Evolutionary conservation across 768 basidiomycete species (phyloP).

Genomic region (Trametes maxima): DNA sequence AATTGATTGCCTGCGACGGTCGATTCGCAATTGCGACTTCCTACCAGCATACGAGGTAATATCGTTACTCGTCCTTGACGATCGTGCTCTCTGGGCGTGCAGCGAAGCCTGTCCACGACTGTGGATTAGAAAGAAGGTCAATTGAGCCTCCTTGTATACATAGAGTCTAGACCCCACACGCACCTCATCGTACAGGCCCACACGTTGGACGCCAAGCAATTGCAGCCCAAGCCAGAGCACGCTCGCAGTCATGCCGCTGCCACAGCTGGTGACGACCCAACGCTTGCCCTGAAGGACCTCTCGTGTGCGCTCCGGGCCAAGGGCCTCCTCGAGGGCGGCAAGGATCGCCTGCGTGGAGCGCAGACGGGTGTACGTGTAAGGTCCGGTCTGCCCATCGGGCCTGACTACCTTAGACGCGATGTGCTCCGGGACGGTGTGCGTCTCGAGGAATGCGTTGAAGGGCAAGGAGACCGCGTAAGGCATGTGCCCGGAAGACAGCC

Average conservation of each 20-base stretch:
- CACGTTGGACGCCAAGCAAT: constrained; percentile 56
- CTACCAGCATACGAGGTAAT: no score
- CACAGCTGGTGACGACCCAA: constrained; percentile 77
- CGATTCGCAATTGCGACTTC: not conserved
- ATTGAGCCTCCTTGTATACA: not conserved
- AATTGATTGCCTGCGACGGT: not conserved
- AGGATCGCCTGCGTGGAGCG: constrained; percentile 41
- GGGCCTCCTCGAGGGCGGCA: constrained; percentile 57
- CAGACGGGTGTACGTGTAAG: constrained; percentile 43
- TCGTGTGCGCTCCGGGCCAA: constrained; percentile 61
- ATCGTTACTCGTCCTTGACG: constrained; percentile 41
- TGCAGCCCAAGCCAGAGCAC: constrained; percentile 93
- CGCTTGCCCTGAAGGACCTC: constrained; percentile 61
- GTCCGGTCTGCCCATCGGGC: constrained; percentile 42
- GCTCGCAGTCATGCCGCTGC: constrained; percentile 98
- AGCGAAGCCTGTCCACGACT: constrained; percentile 98
- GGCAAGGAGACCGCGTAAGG: constrained; percentile 85
- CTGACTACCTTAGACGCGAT: constrained; percentile 10
- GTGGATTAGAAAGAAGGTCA: not conserved
- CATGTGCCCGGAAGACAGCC: constrained; percentile 90
- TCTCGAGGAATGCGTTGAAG: constrained; percentile 71
- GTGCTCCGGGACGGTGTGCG: constrained; percentile 33
- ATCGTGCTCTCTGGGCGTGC: constrained; percentile 74
- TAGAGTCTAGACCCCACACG: constrained; percentile 30
- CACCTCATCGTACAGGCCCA: constrained; percentile 95